These are phyloP conservation scores for Beauveria sp. DNA, from an alignment of 2,329 filamentous ascomycete species.

Conservation along the genomic window DNA sequence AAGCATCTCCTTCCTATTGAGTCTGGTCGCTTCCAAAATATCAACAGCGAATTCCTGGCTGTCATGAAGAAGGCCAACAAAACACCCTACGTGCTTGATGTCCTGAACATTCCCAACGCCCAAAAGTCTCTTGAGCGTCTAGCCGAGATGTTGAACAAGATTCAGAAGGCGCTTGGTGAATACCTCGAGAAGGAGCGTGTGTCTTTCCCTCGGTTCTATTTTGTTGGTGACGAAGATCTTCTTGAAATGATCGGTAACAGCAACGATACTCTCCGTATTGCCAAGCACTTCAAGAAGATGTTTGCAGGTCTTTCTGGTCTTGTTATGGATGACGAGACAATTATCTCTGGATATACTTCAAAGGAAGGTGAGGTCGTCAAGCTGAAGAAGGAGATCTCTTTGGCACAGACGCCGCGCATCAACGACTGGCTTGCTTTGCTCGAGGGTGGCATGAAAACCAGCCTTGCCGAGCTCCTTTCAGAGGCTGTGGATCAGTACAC, in stretches of 20 bases:
- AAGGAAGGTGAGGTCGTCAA: slow-evolving; percentile 88
- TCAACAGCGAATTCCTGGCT: slow-evolving; percentile 97
- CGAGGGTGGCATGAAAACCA: slow-evolving; percentile 88
- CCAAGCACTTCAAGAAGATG: slow-evolving; percentile 99
- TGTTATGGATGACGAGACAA: slow-evolving; percentile 80
- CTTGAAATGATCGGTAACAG: slow-evolving; percentile 99
- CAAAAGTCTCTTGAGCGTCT: slow-evolving; percentile 93
- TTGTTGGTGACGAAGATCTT: slow-evolving; percentile 96
- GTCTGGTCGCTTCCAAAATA: slow-evolving; percentile 95
- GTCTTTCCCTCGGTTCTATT: slow-evolving; percentile 98
- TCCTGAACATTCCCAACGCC: slow-evolving; percentile 89
- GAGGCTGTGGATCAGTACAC: slow-evolving; percentile 81
- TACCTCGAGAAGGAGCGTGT: slow-evolving; percentile 97
- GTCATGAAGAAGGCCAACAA: slow-evolving; percentile 99
- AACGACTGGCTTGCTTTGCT: slow-evolving; percentile 97
- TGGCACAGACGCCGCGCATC: slow-evolving; percentile 90
- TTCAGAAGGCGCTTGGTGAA: slow-evolving; percentile 96
- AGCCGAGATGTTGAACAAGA: slow-evolving; percentile 96
- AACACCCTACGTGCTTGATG: slow-evolving; percentile 89
- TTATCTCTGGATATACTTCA: slow-evolving; percentile 87
- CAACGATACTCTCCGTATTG: slow-evolving; percentile 91
- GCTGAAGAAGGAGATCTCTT: slow-evolving; percentile 83
- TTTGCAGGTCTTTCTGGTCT: slow-evolving; percentile 92
- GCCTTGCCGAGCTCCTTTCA: slow-evolving; percentile 80
- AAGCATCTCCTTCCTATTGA: slow-evolving; percentile 96